Evolutionary conservation across 176 grass and related monocot genomes (phyloP).

Genomic region (Ampelocalamus luodianensis): DNA sequence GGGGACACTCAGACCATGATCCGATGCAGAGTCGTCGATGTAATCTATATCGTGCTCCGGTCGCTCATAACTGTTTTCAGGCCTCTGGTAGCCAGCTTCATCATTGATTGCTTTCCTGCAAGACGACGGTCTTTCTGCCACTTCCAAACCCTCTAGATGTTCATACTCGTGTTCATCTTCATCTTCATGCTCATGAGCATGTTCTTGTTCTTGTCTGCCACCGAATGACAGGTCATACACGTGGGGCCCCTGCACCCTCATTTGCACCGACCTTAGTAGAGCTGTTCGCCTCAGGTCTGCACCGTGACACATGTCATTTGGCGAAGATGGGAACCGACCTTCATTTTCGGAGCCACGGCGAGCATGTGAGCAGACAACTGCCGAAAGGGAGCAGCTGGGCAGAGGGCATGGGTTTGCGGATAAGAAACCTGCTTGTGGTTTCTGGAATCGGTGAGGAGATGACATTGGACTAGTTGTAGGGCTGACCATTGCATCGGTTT

Average conservation of each 20-base stretch:
- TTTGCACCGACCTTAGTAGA: slow-evolving; percentile 82
- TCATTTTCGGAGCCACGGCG: slow-evolving; percentile 81
- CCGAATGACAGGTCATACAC: slow-evolving; percentile 56
- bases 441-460: slow-evolving; percentile 69
- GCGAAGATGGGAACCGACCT: slow-evolving; percentile 87
- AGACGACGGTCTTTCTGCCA: slow-evolving; percentile 40
- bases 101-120: slow-evolving; percentile 64
- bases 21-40: slow-evolving; percentile 38
- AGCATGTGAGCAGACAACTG: slow-evolving; percentile 67
- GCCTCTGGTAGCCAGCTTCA: slow-evolving; percentile 48
- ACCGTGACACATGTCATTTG: slow-evolving; percentile 85
- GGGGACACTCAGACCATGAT: slow-evolving; percentile 37
- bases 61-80: slow-evolving; percentile 45
- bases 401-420: slow-evolving; percentile 51
- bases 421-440: slow-evolving; percentile 48
- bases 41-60: slow-evolving; percentile 55
- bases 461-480: slow-evolving; percentile 73
- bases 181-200: slow-evolving; percentile 46
- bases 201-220: slow-evolving; percentile 60
- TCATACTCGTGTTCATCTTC: slow-evolving; percentile 48
- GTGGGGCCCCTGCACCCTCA: slow-evolving; percentile 79
- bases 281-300: slow-evolving; percentile 78
- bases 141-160: slow-evolving; percentile 59
- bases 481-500: slow-evolving; percentile 54
- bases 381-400: slow-evolving; percentile 65